These are phyloP conservation scores for Gossypium turneri DNA, from an alignment of 345 rosid species.

Conservation along the genomic window DNA sequence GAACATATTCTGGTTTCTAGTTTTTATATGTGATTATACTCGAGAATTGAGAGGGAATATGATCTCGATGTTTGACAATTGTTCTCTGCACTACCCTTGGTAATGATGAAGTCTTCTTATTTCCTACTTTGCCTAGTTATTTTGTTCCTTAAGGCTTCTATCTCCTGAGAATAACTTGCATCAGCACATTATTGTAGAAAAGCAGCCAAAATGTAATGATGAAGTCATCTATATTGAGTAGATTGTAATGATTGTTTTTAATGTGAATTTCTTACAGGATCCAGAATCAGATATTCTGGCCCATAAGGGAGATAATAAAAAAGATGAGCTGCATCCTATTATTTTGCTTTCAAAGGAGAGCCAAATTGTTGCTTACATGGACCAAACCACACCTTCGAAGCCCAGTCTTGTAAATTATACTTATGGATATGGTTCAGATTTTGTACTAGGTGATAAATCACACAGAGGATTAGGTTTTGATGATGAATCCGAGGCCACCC, in stretches of 20 bases:
- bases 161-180: neutral
- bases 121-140: neutral
- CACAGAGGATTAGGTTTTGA: slow-evolving; percentile 63
- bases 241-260: neutral
- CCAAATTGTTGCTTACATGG: slow-evolving; percentile 55
- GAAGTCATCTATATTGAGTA: neutral
- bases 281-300: slow-evolving; percentile 15
- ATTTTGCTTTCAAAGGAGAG: slow-evolving; percentile 44
- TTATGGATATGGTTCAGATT: slow-evolving; percentile 58
- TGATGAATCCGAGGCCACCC: slow-evolving; percentile 48
- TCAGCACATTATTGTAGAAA: neutral
- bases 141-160: neutral
- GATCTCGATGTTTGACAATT: neutral
- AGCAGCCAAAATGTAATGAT: neutral
- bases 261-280: slow-evolving; percentile 28
- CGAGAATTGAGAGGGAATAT: neutral
- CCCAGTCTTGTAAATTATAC: slow-evolving; percentile 33
- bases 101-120: neutral
- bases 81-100: neutral
- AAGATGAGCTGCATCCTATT: slow-evolving; percentile 32
- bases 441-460: slow-evolving; percentile 53
- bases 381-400: slow-evolving; percentile 42
- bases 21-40: neutral
- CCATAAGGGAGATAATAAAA: slow-evolving; percentile 12
- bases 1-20: neutral